Conservation (phyloP, 2,329 filamentous ascomycete species). For the Curvularia hawaiiensis region DNA sequence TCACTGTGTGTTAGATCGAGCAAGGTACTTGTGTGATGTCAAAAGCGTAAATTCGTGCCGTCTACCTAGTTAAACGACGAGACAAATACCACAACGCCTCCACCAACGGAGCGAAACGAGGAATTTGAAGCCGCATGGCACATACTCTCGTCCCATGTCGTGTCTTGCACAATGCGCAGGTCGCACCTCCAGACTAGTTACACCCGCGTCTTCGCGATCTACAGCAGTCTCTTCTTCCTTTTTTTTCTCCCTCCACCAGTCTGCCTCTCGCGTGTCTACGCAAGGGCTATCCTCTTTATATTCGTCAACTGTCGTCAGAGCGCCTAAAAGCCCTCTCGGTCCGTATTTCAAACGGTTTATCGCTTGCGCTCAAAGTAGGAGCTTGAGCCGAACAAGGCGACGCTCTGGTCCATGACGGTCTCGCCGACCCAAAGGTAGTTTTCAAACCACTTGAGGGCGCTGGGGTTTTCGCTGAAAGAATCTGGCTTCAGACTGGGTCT, state of each 20-base stretch:
- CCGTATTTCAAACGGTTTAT: constrained; percentile 14
- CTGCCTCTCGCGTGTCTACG: neutral
- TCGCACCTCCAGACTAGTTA: neutral
- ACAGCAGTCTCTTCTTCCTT: neutral
- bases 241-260: neutral
- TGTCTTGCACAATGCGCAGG: neutral
- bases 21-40: neutral
- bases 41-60: constrained; percentile 11
- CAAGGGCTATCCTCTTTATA: neutral
- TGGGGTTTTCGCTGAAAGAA: constrained; percentile 80
- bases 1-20: neutral
- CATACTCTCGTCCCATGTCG: neutral
- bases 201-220: neutral
- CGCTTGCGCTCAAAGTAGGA: constrained; percentile 90
- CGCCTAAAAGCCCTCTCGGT: neutral
- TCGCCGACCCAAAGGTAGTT: constrained; percentile 94
- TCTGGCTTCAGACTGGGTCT: constrained; percentile 87
- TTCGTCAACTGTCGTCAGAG: neutral
- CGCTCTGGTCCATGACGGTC: constrained; percentile 97
- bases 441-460: constrained; percentile 85
- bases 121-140: constrained; percentile 2
- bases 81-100: constrained; percentile 12
- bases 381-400: constrained; percentile 86
- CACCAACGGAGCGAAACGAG: neutral
- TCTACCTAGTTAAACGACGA: constrained; percentile 4